phyloP scores from a whole-genome alignment of 345 rosid genomes.

The Balakata baccata region DNA sequence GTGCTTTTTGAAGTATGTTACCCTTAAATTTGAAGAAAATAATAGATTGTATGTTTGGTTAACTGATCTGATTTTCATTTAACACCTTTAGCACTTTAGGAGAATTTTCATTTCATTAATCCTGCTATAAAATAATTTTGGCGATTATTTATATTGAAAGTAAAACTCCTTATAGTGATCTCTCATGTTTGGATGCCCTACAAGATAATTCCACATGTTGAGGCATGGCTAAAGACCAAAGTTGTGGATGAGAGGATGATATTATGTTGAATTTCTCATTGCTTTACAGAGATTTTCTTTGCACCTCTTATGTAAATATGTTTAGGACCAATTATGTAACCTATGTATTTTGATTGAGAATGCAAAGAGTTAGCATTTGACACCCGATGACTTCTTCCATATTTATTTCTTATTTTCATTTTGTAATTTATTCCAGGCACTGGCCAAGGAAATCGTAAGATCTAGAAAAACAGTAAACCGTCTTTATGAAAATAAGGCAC shows the following conservation, averaged over 20 bases:
- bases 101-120: background rate
- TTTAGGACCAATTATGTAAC: background rate
- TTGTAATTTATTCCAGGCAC: conserved; percentile 48
- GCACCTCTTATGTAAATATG: background rate
- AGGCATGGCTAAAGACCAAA: background rate
- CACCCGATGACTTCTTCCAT: background rate
- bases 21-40: background rate
- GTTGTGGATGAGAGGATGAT: background rate
- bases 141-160: background rate
- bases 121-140: background rate
- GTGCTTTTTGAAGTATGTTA: background rate
- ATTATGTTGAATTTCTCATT: background rate
- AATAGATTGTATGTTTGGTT: background rate
- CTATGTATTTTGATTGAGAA: no score
- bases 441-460: conserved; percentile 76
- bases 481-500: conserved; percentile 84
- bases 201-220: background rate
- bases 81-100: background rate
- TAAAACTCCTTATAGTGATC: background rate
- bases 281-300: background rate
- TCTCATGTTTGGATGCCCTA: background rate
- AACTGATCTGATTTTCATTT: background rate
- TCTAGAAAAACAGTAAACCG: conserved; percentile 83
- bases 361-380: background rate
- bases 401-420: conserved; percentile 14